Percentiles rank a stretch among this genome's conserved stretches.
These are phyloP conservation scores for Amanita rubescens DNA, from an alignment of 768 basidiomycete genomes.

Conservation along the genomic window DNA sequence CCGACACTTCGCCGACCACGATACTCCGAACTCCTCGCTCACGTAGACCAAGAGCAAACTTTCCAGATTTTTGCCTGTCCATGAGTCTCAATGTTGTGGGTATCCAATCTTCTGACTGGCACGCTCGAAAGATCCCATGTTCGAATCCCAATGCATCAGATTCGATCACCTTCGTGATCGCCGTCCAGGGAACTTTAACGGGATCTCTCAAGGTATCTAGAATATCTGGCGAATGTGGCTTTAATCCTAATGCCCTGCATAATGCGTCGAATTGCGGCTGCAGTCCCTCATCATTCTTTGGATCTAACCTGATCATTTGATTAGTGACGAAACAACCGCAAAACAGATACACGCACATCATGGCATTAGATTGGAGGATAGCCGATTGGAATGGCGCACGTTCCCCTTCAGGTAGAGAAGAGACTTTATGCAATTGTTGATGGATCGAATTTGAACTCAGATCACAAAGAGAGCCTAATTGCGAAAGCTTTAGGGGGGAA, in stretches of 20 bases:
- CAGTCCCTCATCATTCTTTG: slow-evolving; percentile 52
- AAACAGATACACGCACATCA: slow-evolving; percentile 37
- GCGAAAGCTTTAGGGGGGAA: neutral
- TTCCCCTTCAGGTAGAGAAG: slow-evolving; percentile 47
- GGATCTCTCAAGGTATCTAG: slow-evolving; percentile 47
- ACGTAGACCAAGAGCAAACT: slow-evolving; percentile 44
- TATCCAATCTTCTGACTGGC: slow-evolving; percentile 55
- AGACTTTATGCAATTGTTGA: slow-evolving; percentile 64
- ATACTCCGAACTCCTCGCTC: slow-evolving; percentile 55
- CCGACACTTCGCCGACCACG: slow-evolving; percentile 59
- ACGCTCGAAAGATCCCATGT: slow-evolving; percentile 63
- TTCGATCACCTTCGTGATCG: slow-evolving; percentile 53
- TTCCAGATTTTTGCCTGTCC: slow-evolving; percentile 60
- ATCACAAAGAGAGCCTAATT: too few relatives aligned
- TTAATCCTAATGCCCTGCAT: slow-evolving; percentile 45
- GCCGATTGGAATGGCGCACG: slow-evolving; percentile 62
- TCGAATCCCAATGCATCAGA: slow-evolving; percentile 42
- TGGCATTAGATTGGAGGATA: slow-evolving; percentile 66
- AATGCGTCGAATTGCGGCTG: slow-evolving; percentile 59
- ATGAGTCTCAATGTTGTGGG: slow-evolving; percentile 47
- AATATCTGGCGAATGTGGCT: slow-evolving; percentile 42
- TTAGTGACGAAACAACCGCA: neutral
- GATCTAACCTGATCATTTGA: slow-evolving; percentile 32
- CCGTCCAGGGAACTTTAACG: slow-evolving; percentile 35
- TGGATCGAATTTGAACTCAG: slow-evolving; percentile 69